Evolutionary conservation across 306 rosid species (phyloP), one percentile per base, ranked within the genome.

Genomic region (Ormosia emarginata): DNA sequence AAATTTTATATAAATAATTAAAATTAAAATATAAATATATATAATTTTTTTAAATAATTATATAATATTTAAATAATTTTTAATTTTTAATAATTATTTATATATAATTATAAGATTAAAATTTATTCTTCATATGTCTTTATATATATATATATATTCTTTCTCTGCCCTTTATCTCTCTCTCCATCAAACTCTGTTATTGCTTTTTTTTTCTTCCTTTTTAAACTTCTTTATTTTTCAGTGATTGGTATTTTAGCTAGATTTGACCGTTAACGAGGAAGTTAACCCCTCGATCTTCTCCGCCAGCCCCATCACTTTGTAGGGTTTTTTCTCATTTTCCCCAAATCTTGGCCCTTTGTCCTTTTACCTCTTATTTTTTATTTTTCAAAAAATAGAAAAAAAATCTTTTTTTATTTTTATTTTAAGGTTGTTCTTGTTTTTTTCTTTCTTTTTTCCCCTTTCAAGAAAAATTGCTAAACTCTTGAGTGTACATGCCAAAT

Each of bases 221-320:
- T 53, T 5, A 29, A 29, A 29, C 67, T 12, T 50, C 0, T 64
- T 44, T 5, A 37, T 59, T 33, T 83, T 53, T 30, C 18, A 18
- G 36, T 56, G 39, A 63, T 58, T 14, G 52, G 32, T 18, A 75
- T 67, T 47, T 65, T 29, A 34, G 12, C 49, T 79, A 64, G 85
- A 77, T 86, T 82, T 86, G 79, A 84, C 88, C 71, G 78, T 86
- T 81, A 41, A 57, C 30, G 66, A 47, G 57, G 18, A 67, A 63
- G 73, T 83, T 44, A 61, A 36, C 59, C 24, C 67, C 44, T 87
- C 77, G 46, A 67, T 77, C 77, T 82, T 56, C 74, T 69, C 30
- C 67, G n/a, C 70, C 57, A 44, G 40, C 44, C 24, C n/a, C 14
- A 8, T 33, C 56, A 12, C 52, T 3, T 55, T 55, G 14, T 77